Evolutionary conservation across 805 yeast species (phyloP).

Genomic region (Millerago galiae): DNA sequence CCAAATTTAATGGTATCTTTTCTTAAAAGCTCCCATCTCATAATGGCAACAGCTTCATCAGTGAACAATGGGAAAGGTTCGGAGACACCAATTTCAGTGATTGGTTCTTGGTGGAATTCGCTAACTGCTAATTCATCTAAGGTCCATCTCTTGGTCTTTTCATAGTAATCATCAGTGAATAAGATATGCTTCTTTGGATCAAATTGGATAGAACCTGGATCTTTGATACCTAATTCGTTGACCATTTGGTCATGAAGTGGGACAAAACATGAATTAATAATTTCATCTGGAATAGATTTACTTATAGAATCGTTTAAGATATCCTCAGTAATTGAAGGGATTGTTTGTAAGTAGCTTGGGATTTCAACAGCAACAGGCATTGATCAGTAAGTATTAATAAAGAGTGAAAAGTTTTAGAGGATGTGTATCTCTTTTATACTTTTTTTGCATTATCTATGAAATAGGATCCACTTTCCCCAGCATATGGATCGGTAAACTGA

Average conservation of each 20-base stretch:
- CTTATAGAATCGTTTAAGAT: constrained; percentile 3
- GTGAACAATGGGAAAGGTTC: constrained; percentile 59
- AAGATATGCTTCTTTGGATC: constrained; percentile 33
- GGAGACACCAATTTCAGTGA: constrained; percentile 49
- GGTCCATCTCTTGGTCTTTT: constrained; percentile 31
- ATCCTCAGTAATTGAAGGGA: constrained; percentile 10
- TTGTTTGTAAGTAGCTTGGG: constrained; percentile 1
- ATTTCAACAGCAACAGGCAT: constrained; percentile 4
- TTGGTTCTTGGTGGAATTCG: constrained; percentile 34
- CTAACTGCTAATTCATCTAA: constrained; percentile 44
- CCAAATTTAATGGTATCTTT: constrained; percentile 39
- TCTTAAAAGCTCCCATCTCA: constrained; percentile 48
- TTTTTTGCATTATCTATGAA: background rate
- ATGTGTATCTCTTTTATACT: background rate
- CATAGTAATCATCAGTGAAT: constrained; percentile 32
- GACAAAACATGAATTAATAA: constrained; percentile 1
- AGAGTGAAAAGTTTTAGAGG: background rate
- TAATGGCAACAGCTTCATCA: constrained; percentile 50
- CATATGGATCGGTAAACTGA: background rate
- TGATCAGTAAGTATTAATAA: background rate
- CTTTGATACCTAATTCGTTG: constrained; percentile 19
- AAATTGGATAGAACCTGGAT: constrained; percentile 23
- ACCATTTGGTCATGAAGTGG: constrained; percentile 6
- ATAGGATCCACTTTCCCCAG: too few species aligned
- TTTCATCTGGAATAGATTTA: constrained; percentile 5